Evolutionary conservation across 208 protist genomes (phyloP).

Genomic region (Herpetomonas samuelpessoai): DNA sequence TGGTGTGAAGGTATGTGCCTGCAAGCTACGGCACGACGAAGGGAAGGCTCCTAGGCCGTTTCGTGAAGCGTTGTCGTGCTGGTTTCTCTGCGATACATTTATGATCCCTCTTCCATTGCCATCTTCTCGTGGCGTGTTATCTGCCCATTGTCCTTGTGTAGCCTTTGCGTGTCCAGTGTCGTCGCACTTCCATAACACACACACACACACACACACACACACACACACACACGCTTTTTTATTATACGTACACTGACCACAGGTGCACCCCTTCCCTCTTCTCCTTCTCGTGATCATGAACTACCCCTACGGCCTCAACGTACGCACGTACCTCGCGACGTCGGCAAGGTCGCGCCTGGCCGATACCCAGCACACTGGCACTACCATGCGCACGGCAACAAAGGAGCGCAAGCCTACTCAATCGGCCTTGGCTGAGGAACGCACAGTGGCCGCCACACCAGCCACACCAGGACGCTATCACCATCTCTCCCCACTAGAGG

Average conservation of each 20-base stretch:
- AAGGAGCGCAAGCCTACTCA: not conserved
- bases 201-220: too few species aligned
- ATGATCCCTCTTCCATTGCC: not conserved
- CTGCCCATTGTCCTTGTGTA: too few species aligned
- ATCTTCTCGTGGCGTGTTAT: not conserved
- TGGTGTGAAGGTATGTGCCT: too few species aligned
- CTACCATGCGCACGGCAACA: not conserved
- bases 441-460: not conserved
- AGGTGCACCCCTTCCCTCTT: not conserved
- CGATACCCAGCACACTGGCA: not conserved
- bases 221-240: too few species aligned
- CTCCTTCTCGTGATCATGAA: constrained; percentile 9
- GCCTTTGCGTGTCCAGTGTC: too few species aligned
- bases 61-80: too few species aligned
- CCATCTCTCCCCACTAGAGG: not conserved
- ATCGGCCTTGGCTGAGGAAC: not conserved
- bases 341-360: not conserved
- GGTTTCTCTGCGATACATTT: too few species aligned
- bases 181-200: too few species aligned
- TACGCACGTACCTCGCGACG: constrained; percentile 3
- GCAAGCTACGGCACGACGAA: too few species aligned
- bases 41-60: too few species aligned
- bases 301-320: constrained; percentile 13
- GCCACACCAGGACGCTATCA: not conserved
- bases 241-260: too few species aligned